Evolutionary conservation across 805 yeast genomes (phyloP).

Genomic region (Huiozyma naganishii): DNA sequence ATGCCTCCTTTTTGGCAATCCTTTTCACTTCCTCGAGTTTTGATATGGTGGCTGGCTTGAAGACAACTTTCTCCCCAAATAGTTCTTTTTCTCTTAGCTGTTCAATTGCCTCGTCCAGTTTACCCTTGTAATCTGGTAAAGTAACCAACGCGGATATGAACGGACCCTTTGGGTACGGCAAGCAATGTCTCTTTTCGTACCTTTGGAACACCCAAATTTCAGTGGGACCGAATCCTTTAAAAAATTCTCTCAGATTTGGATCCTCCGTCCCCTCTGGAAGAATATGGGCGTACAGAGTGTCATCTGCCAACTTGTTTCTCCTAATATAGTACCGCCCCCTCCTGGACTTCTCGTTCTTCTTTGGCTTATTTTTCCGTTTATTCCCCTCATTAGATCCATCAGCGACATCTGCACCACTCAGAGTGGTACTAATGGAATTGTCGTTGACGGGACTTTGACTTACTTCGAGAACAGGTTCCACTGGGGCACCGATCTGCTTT

Average conservation of each 20-base stretch:
- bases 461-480: no score
- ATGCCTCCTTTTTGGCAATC: conserved; percentile 18
- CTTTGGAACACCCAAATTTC: conserved; percentile 37
- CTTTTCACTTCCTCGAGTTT: conserved; percentile 36
- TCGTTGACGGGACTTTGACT: no score
- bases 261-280: conserved; percentile 34
- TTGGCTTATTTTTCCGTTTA: neutral
- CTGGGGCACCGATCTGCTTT: no score
- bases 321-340: neutral
- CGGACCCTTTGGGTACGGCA: conserved; percentile 7
- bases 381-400: conserved; percentile 1
- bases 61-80: conserved; percentile 27
- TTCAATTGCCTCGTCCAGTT: conserved; percentile 34
- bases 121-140: conserved; percentile 29
- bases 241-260: conserved; percentile 35
- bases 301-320: conserved; percentile 25
- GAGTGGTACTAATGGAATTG: neutral
- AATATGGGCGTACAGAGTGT: conserved; percentile 37
- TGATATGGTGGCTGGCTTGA: conserved; percentile 32
- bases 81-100: conserved; percentile 30
- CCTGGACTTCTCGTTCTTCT: neutral
- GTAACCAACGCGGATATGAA: conserved; percentile 42
- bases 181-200: neutral
- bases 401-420: neutral
- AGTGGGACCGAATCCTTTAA: conserved; percentile 35